phyloP scores from a whole-genome alignment of 352 stramenopile species.

The Pythium rhizo-oryzae region DNA sequence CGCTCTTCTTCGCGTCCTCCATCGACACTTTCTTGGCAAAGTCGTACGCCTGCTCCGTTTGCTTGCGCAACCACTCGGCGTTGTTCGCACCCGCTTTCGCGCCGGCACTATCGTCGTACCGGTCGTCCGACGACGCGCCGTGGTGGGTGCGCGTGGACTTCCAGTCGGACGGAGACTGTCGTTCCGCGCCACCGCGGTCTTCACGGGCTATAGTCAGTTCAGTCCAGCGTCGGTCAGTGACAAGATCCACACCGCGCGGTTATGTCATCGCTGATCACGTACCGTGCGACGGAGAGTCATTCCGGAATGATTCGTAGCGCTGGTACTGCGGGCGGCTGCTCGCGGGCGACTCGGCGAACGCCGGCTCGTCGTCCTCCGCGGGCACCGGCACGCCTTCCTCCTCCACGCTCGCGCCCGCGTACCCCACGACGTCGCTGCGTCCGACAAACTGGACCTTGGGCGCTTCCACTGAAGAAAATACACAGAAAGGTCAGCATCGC shows the following conservation, averaged over 20 bases:
- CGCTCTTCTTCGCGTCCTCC: slow-evolving; percentile 84
- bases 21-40: slow-evolving; percentile 90
- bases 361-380: neutral
- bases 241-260: no score
- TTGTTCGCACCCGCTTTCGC: slow-evolving; percentile 15
- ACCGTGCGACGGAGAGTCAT: slow-evolving; percentile 6
- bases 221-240: no score
- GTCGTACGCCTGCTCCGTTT: slow-evolving; percentile 85
- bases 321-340: slow-evolving; percentile 14
- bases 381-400: neutral
- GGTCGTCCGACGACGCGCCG: slow-evolving; percentile 26
- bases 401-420: neutral
- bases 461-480: slow-evolving; percentile 35
- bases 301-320: slow-evolving; percentile 22
- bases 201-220: neutral
- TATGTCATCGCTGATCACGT: neutral
- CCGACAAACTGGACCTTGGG: slow-evolving; percentile 48
- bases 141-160: slow-evolving; percentile 9
- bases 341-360: neutral
- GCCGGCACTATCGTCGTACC: slow-evolving; percentile 38
- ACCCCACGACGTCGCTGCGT: slow-evolving; percentile 25
- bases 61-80: slow-evolving; percentile 69
- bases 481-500: no score
- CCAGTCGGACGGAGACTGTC: neutral
- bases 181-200: neutral